Conservation (phyloP, 2,329 filamentous ascomycete species). For the Nemania sp. region DNA sequence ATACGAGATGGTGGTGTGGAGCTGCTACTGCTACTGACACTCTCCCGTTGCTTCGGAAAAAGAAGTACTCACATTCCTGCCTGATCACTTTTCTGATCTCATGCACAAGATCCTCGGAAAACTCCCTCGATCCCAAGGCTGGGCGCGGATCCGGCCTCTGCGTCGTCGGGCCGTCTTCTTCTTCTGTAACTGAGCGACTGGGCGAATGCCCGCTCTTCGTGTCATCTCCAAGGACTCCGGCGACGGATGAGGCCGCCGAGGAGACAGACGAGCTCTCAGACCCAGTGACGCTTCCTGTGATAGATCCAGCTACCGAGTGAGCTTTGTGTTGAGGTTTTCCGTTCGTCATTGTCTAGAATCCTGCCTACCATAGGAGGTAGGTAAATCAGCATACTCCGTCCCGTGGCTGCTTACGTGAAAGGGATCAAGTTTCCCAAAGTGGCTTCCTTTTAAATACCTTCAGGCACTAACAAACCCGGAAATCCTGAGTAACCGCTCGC, state of each 20-base stretch:
- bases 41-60: neutral
- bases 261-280: neutral
- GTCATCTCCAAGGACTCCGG: neutral
- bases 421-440: conserved; percentile 4
- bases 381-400: conserved; percentile 2
- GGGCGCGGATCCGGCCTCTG: conserved; percentile 9
- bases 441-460: conserved; percentile 10
- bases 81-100: conserved; percentile 27
- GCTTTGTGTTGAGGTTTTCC: conserved; percentile 14
- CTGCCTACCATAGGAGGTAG: no score
- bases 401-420: neutral
- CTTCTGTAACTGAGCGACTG: neutral
- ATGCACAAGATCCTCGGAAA: conserved; percentile 23
- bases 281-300: neutral
- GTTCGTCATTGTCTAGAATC: conserved; percentile 16
- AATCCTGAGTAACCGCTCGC: conserved; percentile 2
- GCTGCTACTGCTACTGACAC: neutral
- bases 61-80: conserved; percentile 23
- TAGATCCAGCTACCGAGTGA: conserved; percentile 2
- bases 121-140: conserved; percentile 1
- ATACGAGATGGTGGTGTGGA: neutral
- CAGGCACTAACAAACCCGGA: neutral
- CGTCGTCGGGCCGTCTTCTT: neutral
- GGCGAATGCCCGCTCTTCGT: neutral
- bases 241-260: conserved; percentile 1